Conservation (phyloP, 1,139 yeast genomes). For the Diutina mesorugosa region DNA sequence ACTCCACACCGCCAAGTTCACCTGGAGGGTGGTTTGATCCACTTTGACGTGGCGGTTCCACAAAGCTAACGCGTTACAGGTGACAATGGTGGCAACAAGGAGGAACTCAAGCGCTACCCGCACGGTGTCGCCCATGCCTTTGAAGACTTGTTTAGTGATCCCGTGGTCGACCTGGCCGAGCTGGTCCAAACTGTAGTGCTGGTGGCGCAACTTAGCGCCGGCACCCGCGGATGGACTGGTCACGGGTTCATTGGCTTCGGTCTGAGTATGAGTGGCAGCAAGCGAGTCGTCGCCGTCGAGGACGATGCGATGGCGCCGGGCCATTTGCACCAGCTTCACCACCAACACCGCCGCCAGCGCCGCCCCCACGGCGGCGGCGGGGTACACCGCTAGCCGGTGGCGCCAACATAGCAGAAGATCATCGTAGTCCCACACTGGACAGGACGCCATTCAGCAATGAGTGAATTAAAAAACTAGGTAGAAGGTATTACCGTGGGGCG, state of each 20-base stretch:
- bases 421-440: slow-evolving; percentile 28
- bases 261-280: background rate
- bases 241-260: background rate
- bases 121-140: slow-evolving; percentile 35
- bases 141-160: slow-evolving; percentile 22
- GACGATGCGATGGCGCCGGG: slow-evolving; percentile 5
- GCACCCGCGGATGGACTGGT: background rate
- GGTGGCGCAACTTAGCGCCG: background rate
- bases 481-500: background rate
- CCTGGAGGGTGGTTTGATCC: slow-evolving; percentile 27
- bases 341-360: background rate
- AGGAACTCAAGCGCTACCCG: slow-evolving; percentile 38
- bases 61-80: slow-evolving; percentile 17
- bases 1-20: slow-evolving; percentile 34
- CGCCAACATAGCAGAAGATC: slow-evolving; percentile 36
- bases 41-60: slow-evolving; percentile 18
- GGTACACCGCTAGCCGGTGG: slow-evolving; percentile 8
- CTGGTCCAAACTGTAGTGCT: background rate
- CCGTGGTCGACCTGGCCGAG: slow-evolving; percentile 23
- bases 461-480: background rate
- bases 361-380: background rate
- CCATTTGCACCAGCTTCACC: background rate
- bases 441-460: slow-evolving; percentile 4
- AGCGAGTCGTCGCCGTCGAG: background rate
- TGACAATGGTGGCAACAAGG: slow-evolving; percentile 32